A percentile compares a stretch with the other conserved stretches of the same genome.
phyloP scores from a whole-genome alignment of 208 protist species.

The Leptomonas seymouri region DNA sequence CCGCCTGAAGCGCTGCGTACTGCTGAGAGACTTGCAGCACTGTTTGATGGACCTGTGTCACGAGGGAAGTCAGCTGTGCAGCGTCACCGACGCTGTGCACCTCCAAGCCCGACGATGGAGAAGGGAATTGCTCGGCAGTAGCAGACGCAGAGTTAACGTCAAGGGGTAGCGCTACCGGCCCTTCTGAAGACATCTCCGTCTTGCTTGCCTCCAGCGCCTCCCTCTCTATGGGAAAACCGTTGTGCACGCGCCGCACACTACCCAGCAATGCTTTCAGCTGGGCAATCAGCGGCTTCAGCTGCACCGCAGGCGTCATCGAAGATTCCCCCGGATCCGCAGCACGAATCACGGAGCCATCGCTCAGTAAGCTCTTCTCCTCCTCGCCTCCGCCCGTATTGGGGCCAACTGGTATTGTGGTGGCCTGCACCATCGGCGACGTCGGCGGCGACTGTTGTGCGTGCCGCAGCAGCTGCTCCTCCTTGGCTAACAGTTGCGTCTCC shows the following conservation, averaged over 20 bases:
- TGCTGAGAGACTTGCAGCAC: slow-evolving; percentile 13
- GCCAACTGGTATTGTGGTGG: no score
- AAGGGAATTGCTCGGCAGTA: neutral
- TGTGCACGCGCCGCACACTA: neutral
- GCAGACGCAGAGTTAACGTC: neutral
- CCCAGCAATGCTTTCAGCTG: slow-evolving; percentile 15
- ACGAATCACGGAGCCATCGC: no score
- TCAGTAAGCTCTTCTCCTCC: neutral
- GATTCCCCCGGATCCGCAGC: neutral
- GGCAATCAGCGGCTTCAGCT: slow-evolving; percentile 6
- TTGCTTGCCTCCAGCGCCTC: neutral
- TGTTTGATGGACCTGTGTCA: slow-evolving; percentile 1
- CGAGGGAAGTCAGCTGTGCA: neutral
- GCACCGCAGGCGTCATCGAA: neutral
- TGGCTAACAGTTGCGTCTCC: slow-evolving; percentile 54
- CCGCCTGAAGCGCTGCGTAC: slow-evolving; percentile 42
- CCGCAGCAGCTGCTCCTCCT: slow-evolving; percentile 49
- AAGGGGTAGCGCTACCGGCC: neutral
- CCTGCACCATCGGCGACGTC: no score
- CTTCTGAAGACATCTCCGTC: neutral
- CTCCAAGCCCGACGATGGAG: neutral
- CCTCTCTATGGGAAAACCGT: neutral
- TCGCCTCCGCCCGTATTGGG: neutral
- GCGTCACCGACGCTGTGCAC: neutral
- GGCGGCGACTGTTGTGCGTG: slow-evolving; percentile 14